phyloP scores from a whole-genome alignment of 225 moss, liverwort and hornwort species.

The Pleurozium schreberi region DNA sequence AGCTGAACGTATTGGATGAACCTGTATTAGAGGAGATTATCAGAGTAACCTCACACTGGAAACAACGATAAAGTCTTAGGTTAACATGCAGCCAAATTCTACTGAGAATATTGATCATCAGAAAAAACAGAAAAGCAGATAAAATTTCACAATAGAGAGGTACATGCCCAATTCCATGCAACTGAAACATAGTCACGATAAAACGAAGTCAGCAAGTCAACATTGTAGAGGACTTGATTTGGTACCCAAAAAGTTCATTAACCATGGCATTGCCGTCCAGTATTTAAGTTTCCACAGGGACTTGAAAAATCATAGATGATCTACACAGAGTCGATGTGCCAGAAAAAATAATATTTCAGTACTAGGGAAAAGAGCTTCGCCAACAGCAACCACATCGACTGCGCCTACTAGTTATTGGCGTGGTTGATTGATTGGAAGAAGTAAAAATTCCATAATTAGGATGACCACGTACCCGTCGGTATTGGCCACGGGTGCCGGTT shows the following conservation, averaged over 20 bases:
- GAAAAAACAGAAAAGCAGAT: background rate
- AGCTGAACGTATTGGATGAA: background rate
- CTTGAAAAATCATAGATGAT: slow-evolving; percentile 25
- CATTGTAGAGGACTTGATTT: slow-evolving; percentile 6
- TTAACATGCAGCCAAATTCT: background rate
- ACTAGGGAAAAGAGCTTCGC: background rate
- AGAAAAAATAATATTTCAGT: slow-evolving; percentile 6
- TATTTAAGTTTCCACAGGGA: slow-evolving; percentile 21
- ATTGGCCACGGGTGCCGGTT: slow-evolving; percentile 12
- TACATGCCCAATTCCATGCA: background rate
- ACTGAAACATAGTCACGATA: background rate
- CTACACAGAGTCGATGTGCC: slow-evolving; percentile 18
- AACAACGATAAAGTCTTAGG: background rate
- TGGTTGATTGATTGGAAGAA: background rate
- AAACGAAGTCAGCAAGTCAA: background rate
- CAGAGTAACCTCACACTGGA: background rate
- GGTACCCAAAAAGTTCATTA: slow-evolving; percentile 33
- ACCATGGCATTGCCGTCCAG: slow-evolving; percentile 26
- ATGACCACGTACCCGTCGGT: slow-evolving; percentile 33
- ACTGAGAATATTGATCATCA: background rate
- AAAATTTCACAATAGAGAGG: background rate
- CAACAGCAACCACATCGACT: background rate
- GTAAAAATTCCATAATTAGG: background rate
- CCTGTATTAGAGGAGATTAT: background rate
- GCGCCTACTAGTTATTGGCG: background rate